Evolutionary conservation across 1,284 basidiomycete genomes (phyloP), one percentile per base, ranked within the genome.

Genomic region (Ceratobasidium papillatum): DNA sequence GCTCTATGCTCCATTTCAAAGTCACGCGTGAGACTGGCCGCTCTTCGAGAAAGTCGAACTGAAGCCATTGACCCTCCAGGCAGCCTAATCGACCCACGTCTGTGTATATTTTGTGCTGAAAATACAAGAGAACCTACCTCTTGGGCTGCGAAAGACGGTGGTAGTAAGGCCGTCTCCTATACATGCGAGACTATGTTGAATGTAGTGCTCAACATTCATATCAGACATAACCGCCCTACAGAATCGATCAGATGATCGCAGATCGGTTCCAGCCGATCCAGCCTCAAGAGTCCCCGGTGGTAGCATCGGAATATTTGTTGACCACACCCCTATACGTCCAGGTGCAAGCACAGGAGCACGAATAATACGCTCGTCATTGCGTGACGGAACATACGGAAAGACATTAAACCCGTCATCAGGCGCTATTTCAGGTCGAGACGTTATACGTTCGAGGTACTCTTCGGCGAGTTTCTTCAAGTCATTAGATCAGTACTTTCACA

Each of bases 281-380:
- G 52, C 34, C 14, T 69, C 66, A 25, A 69, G 38, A n/a, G 54
- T 52, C 5, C 47, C 47, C 32, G 52, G 32, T 11, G 52, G 52
- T 11, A 69, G 32, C 66, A 69, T 56, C 12, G 51, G 66, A 38
- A 69, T 47, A 45, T 69, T 69, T 12, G 66, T 69, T n/a, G 52
- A 69, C 66, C 66, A 69, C 8, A 69, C 2, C n/a, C 64, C 64
- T 38, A 11, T 12, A 8, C 30, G 27, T 0, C 52, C 66, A n/a
- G 27, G n/a, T 41, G 52, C 54, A 19, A 41, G 19, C 25, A 47
- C 36, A 14, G 66, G 66, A 1, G 66, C 36, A 19, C 54, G 54
- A n/a, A 38, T 69, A 58, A 69, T 47, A 7, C 58, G 43, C 19
- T 69, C 38, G 34, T 38, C 25, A 8, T 59, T 25, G 1, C 3